phyloP scores from a whole-genome alignment of 2,329 filamentous ascomycete species.

The Botrytis elliptica region DNA sequence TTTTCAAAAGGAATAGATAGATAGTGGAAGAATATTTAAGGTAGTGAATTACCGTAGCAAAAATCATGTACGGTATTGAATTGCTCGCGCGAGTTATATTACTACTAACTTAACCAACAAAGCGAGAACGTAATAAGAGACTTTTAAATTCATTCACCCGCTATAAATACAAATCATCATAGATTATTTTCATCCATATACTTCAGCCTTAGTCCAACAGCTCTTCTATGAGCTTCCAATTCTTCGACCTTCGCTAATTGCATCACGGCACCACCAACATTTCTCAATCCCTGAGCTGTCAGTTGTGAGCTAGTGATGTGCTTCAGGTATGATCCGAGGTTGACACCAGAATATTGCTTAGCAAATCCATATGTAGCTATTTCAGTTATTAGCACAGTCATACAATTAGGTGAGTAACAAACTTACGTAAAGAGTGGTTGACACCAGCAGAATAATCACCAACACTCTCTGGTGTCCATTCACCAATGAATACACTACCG shows the following conservation, averaged over 20 bases:
- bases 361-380: constrained; percentile 95
- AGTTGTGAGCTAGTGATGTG: constrained; percentile 95
- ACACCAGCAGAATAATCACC: constrained; percentile 98
- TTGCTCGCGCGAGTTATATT: not conserved
- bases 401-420: constrained; percentile 5
- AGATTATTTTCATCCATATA: constrained; percentile 40
- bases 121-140: not conserved
- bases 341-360: constrained; percentile 97
- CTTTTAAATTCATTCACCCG: constrained; percentile 4
- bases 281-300: constrained; percentile 77
- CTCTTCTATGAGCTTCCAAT: constrained; percentile 84
- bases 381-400: constrained; percentile 19
- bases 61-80: not conserved
- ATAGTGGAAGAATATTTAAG: not conserved
- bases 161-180: constrained; percentile 13
- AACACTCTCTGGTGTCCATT: constrained; percentile 97
- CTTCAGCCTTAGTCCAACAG: constrained; percentile 63
- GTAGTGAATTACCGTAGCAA: not conserved
- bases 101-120: not conserved
- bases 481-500: constrained; percentile 91
- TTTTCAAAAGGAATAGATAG: not conserved
- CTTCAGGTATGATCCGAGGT: constrained; percentile 93
- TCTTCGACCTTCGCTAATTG: constrained; percentile 92
- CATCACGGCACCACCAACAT: constrained; percentile 89
- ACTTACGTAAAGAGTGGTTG: constrained; percentile 94